A percentile compares a stretch with the other conserved stretches of the same genome.
These are phyloP conservation scores for Talaromyces marneffei DNA, from an alignment of 2,329 filamentous ascomycete genomes.

Conservation along the genomic window DNA sequence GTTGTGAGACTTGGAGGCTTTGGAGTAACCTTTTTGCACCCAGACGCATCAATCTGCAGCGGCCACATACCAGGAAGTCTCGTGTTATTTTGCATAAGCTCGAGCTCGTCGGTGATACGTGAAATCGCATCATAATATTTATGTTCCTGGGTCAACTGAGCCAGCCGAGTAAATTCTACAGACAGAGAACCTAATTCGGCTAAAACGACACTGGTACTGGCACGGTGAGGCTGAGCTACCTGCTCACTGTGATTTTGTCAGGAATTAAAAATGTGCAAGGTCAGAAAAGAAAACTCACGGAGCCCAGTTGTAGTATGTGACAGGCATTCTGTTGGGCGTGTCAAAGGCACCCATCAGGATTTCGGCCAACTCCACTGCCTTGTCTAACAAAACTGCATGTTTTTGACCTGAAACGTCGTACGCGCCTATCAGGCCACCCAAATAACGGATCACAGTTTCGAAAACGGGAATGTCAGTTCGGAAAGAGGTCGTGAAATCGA, in stretches of 20 bases:
- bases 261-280: neutral
- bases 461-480: slow-evolving; percentile 76
- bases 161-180: slow-evolving; percentile 83
- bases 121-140: slow-evolving; percentile 89
- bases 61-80: slow-evolving; percentile 76
- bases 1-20: slow-evolving; percentile 17
- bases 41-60: slow-evolving; percentile 67
- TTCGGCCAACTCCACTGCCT: slow-evolving; percentile 73
- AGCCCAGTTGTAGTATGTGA: slow-evolving; percentile 73
- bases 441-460: slow-evolving; percentile 84
- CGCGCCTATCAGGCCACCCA: slow-evolving; percentile 77
- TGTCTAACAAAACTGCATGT: slow-evolving; percentile 65
- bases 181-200: slow-evolving; percentile 72
- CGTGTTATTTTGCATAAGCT: slow-evolving; percentile 66
- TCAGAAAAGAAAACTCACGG: slow-evolving; percentile 42
- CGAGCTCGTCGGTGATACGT: slow-evolving; percentile 73
- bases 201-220: slow-evolving; percentile 51
- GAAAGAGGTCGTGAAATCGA: slow-evolving; percentile 74
- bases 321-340: slow-evolving; percentile 89
- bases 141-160: slow-evolving; percentile 72
- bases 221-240: slow-evolving; percentile 59
- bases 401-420: slow-evolving; percentile 75
- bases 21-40: slow-evolving; percentile 52
- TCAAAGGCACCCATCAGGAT: slow-evolving; percentile 79
- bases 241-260: slow-evolving; percentile 35